A percentile compares a stretch with the other conserved stretches of the same genome.
phyloP scores from a whole-genome alignment of 1,284 basidiomycete genomes.

The Clitocybe nebularis region DNA sequence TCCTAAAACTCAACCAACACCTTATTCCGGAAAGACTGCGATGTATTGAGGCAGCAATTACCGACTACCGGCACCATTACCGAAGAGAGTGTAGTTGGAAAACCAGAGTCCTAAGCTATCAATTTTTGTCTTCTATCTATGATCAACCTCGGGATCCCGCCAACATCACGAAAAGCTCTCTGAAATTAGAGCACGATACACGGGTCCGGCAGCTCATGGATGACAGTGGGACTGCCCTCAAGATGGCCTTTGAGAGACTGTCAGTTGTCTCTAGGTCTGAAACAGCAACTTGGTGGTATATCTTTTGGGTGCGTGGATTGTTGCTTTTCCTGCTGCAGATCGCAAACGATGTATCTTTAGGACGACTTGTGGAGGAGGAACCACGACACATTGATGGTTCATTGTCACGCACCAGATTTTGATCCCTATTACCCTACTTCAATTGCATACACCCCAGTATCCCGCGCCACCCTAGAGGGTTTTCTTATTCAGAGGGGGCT shows the following conservation, averaged over 20 bases:
- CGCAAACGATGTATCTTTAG: conserved; percentile 29
- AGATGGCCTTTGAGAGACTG: conserved; percentile 57
- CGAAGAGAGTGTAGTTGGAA: conserved; percentile 54
- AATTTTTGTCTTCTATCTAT: conserved; percentile 65
- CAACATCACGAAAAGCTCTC: conserved; percentile 42
- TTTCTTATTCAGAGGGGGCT: conserved; percentile 66
- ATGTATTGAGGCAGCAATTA: conserved; percentile 45
- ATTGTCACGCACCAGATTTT: conserved; percentile 55
- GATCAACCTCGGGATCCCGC: conserved; percentile 46
- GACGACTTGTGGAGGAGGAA: conserved; percentile 75
- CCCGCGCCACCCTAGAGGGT: conserved; percentile 60
- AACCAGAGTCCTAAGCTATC: conserved; percentile 54
- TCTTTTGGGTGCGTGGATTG: conserved; percentile 64
- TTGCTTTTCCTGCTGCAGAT: conserved; percentile 4
- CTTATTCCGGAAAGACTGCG: conserved; percentile 45
- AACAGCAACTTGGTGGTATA: conserved; percentile 76
- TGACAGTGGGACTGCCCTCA: conserved; percentile 46
- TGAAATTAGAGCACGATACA: conserved; percentile 47
- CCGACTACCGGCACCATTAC: conserved; percentile 52
- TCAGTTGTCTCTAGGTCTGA: conserved; percentile 47
- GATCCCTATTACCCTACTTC: conserved; percentile 71
- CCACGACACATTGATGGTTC: conserved; percentile 48
- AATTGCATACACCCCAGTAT: conserved; percentile 73
- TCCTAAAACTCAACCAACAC: conserved; percentile 59
- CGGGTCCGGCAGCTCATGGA: conserved; percentile 54